A percentile compares a stretch with the other conserved stretches of the same genome.
Evolutionary conservation across 192 early-diverging fungal species (phyloP).

Genomic region (Coemansia sp.): DNA sequence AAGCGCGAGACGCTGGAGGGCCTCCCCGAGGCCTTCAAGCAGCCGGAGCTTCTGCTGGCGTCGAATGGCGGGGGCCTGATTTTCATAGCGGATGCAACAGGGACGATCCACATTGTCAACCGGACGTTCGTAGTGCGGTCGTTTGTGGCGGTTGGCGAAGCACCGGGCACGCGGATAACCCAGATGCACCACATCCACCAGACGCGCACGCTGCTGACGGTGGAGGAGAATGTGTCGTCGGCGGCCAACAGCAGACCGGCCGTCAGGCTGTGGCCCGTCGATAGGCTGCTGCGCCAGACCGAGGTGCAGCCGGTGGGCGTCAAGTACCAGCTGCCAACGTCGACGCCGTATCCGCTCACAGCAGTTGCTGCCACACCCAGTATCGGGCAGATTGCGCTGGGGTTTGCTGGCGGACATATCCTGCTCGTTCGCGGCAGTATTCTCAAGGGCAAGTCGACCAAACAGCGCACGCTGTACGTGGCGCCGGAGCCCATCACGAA

Average conservation of each 20-base stretch:
- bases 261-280: conserved; percentile 52
- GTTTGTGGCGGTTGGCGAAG: conserved; percentile 58
- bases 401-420: conserved; percentile 89
- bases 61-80: conserved; percentile 50
- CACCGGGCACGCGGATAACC: conserved; percentile 66
- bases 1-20: conserved; percentile 49
- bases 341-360: conserved; percentile 50
- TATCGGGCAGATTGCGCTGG: conserved; percentile 86
- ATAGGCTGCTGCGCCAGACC: conserved; percentile 36
- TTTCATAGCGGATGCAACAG: conserved; percentile 46
- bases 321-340: conserved; percentile 34
- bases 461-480: conserved; percentile 80
- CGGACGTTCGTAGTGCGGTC: conserved; percentile 62
- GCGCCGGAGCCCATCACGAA: conserved; percentile 85
- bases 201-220: conserved; percentile 75
- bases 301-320: conserved; percentile 45
- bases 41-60: conserved; percentile 47
- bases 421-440: conserved; percentile 82
- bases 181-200: conserved; percentile 82
- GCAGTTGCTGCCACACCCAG: conserved; percentile 58
- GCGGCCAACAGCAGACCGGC: conserved; percentile 22
- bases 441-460: conserved; percentile 71
- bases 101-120: conserved; percentile 66
- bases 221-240: conserved; percentile 54
- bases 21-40: conserved; percentile 40